Evolutionary conservation across 148 eudicot genomes (phyloP), one percentile per base, ranked within the genome.

Genomic region (Diospyros lotus): DNA sequence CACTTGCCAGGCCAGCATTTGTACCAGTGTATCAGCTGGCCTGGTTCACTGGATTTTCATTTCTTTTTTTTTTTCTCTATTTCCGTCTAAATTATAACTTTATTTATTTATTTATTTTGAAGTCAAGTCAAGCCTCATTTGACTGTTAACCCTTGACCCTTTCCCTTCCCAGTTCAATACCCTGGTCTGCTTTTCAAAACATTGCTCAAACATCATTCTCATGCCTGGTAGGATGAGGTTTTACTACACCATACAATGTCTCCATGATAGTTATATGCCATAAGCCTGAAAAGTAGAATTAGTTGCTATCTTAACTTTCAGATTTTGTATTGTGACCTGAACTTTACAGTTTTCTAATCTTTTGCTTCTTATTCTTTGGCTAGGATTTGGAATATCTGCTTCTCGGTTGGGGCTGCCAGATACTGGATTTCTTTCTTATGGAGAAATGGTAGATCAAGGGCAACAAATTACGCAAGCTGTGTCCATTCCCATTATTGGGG

Each of bases 371-470:
- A n/a, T 73, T 10, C 59, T 68, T 71, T 82, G 46, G 71, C 50
- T 66, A 94, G 98, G 98, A 13, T 94, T 94, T 84, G 88, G 97
- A 71, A 86, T 94, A 76, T 94, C 97, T 60, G 97, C 98, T 87
- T 87, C 95, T 75, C 83, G 93, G 77, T 80, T 94, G 86, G 98
- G 93, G 17, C 81, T 90, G 81, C 98, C 98, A 55, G 98, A 94
- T 80, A 88, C 86, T 13, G 98, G 98, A 66, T 86, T 90, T 69
- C 80, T 90, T 81, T 94, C 98, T 59, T 94, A 87, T 78, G 98
- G 98, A 63, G 98, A 94, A 82, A 92, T 92, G 96, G 84, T 94
- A 75, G 97, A 92, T 82, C 96, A 94, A 86, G 98, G 98, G 73
- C 85, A 73, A 58, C 87, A 85, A 63, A 92, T 94, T 44, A 90